A percentile compares a stretch with the other conserved stretches of the same genome.
Conservation (phyloP, 768 basidiomycete genomes). For the Tylopilus vinaceipallidus region DNA sequence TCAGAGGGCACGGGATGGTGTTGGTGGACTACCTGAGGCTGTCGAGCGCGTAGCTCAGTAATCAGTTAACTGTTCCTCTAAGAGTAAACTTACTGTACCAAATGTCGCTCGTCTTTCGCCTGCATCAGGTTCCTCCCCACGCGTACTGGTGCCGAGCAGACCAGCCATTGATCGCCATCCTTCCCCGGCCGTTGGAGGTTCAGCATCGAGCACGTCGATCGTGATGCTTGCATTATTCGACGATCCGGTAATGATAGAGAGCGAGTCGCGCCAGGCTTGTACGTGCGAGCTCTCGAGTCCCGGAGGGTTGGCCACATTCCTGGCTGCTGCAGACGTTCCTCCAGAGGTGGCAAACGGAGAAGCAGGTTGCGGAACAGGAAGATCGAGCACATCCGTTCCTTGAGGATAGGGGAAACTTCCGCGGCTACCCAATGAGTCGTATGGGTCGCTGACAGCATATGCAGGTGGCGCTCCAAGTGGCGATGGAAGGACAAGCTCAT, state of each 20-base stretch:
- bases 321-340: conserved; percentile 26
- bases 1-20: conserved; percentile 50
- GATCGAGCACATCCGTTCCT: conserved; percentile 49
- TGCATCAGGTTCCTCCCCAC: conserved; percentile 19
- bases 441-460: conserved; percentile 31
- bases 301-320: conserved; percentile 31
- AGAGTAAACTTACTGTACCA: conserved; percentile 50
- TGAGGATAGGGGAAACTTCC: conserved; percentile 26
- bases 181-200: conserved; percentile 59
- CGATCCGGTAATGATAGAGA: conserved; percentile 31
- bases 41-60: conserved; percentile 15
- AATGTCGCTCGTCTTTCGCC: conserved; percentile 53
- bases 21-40: conserved; percentile 47
- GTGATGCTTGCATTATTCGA: conserved; percentile 35
- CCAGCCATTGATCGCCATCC: conserved; percentile 57
- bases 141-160: conserved; percentile 14
- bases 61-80: conserved; percentile 1
- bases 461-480: conserved; percentile 31
- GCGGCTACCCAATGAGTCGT: conserved; percentile 26
- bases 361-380: conserved; percentile 56
- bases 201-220: conserved; percentile 67
- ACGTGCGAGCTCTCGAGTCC: conserved; percentile 35
- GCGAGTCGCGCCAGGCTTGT: conserved; percentile 36
- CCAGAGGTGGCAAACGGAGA: conserved; percentile 47
- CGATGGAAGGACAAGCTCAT: conserved; percentile 11